A percentile compares a stretch with the other conserved stretches of the same genome.
These are phyloP conservation scores for Leishmania arabica DNA, from an alignment of 208 protist genomes.

Conservation along the genomic window DNA sequence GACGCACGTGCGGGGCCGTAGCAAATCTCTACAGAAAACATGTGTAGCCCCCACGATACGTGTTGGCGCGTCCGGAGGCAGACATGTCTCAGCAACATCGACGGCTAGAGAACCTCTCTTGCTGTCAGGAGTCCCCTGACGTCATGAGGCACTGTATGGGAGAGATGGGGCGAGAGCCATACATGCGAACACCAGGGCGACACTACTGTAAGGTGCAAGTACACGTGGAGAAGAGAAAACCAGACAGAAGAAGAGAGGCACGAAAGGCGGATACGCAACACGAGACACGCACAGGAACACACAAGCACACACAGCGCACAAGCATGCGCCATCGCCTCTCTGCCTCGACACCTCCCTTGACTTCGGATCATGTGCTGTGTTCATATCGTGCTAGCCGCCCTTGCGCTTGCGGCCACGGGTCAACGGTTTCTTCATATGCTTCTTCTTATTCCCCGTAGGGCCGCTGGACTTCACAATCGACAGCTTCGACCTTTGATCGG, in stretches of 20 bases:
- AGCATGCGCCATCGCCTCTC: neutral
- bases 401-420: constrained; percentile 79
- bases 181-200: too few relatives aligned
- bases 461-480: constrained; percentile 67
- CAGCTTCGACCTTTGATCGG: constrained; percentile 88
- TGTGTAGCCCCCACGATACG: neutral
- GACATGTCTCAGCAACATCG: too few relatives aligned
- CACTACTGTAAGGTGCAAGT: neutral
- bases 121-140: neutral
- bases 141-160: neutral
- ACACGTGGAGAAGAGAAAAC: neutral
- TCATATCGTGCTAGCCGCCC: neutral
- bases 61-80: neutral
- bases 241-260: neutral
- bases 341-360: neutral
- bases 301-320: neutral
- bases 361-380: neutral
- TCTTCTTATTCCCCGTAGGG: constrained; percentile 44
- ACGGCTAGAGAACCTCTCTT: neutral
- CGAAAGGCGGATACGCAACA: neutral
- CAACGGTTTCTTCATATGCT: constrained; percentile 89
- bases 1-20: neutral
- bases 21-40: neutral
- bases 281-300: neutral
- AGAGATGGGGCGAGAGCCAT: neutral